phyloP scores from a whole-genome alignment of 306 rosid species.

The Glycyrrhiza uralensis region DNA sequence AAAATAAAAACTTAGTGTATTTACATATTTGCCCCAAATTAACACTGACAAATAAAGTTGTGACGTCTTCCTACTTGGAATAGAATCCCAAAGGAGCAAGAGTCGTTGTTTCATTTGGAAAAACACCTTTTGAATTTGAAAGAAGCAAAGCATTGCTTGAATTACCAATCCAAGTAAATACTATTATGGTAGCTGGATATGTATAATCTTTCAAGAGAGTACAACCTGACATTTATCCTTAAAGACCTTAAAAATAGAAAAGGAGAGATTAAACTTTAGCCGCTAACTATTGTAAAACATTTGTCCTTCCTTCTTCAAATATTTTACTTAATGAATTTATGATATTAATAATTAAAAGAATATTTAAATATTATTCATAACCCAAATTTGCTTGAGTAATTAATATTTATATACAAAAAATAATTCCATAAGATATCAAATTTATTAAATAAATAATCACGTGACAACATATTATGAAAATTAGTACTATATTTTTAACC shows the following conservation, averaged over 20 bases:
- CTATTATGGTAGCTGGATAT: not conserved
- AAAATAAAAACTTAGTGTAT: no score
- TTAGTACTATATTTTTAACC: no score
- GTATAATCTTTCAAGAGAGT: not conserved
- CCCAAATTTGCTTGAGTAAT: not conserved
- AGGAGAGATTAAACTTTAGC: not conserved
- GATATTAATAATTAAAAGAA: no score
- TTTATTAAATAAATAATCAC: not conserved
- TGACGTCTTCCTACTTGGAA: not conserved
- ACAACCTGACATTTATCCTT: not conserved
- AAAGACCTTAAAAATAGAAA: not conserved
- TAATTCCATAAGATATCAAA: not conserved
- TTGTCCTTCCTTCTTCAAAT: not conserved
- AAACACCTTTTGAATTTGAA: not conserved
- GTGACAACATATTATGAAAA: not conserved
- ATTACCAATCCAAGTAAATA: not conserved
- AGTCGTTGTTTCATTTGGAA: constrained; percentile 17
- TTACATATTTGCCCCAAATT: no score
- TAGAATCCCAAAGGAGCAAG: not conserved
- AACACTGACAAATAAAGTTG: not conserved
- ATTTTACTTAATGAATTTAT: not conserved
- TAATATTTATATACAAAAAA: no score
- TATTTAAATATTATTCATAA: no score
- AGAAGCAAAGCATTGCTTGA: not conserved
- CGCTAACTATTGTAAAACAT: not conserved